Evolutionary conservation across 768 basidiomycete genomes (phyloP).

Genomic region (Phlebiopsis gigantea): DNA sequence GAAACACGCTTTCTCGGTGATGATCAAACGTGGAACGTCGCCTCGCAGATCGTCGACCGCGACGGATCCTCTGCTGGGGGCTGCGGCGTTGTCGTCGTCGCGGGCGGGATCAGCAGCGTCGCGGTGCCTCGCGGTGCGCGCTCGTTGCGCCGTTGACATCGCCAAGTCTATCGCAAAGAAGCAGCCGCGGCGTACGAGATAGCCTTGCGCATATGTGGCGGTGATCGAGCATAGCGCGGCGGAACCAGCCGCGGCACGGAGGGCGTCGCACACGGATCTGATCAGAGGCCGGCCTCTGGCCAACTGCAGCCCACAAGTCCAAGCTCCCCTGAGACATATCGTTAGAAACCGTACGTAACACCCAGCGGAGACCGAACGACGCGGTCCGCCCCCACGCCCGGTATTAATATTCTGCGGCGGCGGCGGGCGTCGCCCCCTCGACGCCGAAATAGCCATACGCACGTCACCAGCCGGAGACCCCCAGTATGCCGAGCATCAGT

Average conservation of each 20-base stretch:
- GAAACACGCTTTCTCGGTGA: slow-evolving; percentile 11
- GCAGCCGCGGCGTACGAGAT: neutral
- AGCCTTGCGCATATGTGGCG: neutral
- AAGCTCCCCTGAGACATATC: neutral
- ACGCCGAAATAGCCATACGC: too few relatives aligned
- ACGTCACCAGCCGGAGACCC: too few relatives aligned
- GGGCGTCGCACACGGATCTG: neutral
- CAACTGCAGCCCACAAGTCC: slow-evolving; percentile 1
- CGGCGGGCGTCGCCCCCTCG: too few relatives aligned
- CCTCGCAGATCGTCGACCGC: slow-evolving; percentile 6
- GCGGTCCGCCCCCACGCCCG: neutral
- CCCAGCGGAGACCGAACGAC: neutral
- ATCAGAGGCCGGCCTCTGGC: neutral
- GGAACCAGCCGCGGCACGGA: neutral
- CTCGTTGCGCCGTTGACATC: neutral
- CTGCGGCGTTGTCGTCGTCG: neutral
- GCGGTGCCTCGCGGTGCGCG: neutral
- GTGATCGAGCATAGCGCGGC: neutral
- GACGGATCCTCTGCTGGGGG: slow-evolving; percentile 10
- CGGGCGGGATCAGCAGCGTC: neutral
- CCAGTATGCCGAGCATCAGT: neutral
- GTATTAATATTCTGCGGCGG: too few relatives aligned
- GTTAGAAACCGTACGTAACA: neutral
- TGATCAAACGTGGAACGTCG: slow-evolving; percentile 7
- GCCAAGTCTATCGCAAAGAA: neutral